phyloP scores from a whole-genome alignment of 192 early-diverging fungal species.

The Dispira simplex region DNA sequence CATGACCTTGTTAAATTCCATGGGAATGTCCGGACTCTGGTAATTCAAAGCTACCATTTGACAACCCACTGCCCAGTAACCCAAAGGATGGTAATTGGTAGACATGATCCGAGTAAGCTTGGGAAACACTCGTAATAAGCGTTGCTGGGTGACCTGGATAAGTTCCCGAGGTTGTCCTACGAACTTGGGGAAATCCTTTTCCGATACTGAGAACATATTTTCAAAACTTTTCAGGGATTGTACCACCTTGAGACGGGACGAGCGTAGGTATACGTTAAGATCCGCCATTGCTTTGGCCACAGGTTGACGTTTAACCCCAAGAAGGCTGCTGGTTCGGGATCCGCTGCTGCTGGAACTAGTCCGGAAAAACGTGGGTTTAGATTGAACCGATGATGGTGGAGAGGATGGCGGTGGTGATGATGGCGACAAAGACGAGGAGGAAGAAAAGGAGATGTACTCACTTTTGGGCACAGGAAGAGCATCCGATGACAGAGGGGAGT shows the following conservation, averaged over 20 bases:
- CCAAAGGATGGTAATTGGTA: constrained; percentile 71
- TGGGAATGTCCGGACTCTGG: constrained; percentile 63
- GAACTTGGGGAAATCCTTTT: constrained; percentile 24
- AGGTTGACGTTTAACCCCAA: no score
- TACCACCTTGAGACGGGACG: neutral
- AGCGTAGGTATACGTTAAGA: constrained; percentile 1
- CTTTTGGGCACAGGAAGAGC: neutral
- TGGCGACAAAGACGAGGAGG: no score
- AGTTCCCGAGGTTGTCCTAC: constrained; percentile 39
- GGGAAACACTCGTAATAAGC: constrained; percentile 59
- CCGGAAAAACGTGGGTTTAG: neutral
- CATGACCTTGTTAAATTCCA: constrained; percentile 79
- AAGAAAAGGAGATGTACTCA: no score
- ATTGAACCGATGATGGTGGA: no score
- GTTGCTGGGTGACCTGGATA: constrained; percentile 29
- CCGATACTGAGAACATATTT: constrained; percentile 61
- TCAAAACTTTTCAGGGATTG: constrained; percentile 29
- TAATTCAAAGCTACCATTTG: constrained; percentile 88
- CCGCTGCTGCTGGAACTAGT: neutral
- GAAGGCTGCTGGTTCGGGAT: neutral
- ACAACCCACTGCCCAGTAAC: constrained; percentile 62
- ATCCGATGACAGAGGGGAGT: neutral
- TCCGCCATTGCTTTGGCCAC: neutral
- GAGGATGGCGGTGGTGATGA: no score
- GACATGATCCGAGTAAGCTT: constrained; percentile 58